Percentiles rank a stretch among this genome's conserved stretches.
These are phyloP conservation scores for Immersiporthe knoxdaviesiana DNA, from an alignment of 2,329 filamentous ascomycete genomes.

Conservation along the genomic window DNA sequence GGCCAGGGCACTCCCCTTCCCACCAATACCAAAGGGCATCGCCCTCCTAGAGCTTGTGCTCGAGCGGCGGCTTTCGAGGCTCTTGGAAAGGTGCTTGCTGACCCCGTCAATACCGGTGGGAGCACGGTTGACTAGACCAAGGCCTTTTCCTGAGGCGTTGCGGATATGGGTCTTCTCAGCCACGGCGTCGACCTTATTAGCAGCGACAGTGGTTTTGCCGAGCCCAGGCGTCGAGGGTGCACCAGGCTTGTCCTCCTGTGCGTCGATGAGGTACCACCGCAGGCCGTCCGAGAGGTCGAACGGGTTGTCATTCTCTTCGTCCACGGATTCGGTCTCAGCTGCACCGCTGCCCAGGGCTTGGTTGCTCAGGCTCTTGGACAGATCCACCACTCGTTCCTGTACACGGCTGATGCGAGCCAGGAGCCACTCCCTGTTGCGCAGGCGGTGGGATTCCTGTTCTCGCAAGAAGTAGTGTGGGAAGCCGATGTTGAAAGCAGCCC, in stretches of 20 bases:
- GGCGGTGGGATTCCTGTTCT: conserved; percentile 85
- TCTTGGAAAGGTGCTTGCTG: conserved; percentile 80
- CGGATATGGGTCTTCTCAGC: conserved; percentile 64
- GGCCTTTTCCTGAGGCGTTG: conserved; percentile 45
- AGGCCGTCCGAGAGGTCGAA: conserved; percentile 95
- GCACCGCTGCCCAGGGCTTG: conserved; percentile 41
- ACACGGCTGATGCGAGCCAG: conserved; percentile 89
- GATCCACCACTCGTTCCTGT: conserved; percentile 89
- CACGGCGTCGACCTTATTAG: conserved; percentile 83
- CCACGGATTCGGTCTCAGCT: conserved; percentile 54
- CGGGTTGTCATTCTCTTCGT: conserved; percentile 89
- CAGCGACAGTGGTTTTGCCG: conserved; percentile 88
- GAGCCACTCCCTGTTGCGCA: conserved; percentile 91
- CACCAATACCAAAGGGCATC: conserved; percentile 54
- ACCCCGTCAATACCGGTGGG: conserved; percentile 69
- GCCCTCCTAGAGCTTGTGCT: conserved; percentile 85
- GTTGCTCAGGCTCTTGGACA: conserved; percentile 73
- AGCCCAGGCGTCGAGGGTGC: conserved; percentile 91
- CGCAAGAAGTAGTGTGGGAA: conserved; percentile 96
- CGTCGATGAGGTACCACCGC: conserved; percentile 95
- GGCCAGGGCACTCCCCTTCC: conserved; percentile 56
- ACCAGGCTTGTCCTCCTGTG: conserved; percentile 86
- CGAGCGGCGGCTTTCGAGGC: conserved; percentile 86
- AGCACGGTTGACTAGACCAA: conserved; percentile 39
- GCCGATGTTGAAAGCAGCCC: conserved; percentile 98